Conservation (phyloP, 192 early-diverging fungal genomes). For the Backusella sp. region DNA sequence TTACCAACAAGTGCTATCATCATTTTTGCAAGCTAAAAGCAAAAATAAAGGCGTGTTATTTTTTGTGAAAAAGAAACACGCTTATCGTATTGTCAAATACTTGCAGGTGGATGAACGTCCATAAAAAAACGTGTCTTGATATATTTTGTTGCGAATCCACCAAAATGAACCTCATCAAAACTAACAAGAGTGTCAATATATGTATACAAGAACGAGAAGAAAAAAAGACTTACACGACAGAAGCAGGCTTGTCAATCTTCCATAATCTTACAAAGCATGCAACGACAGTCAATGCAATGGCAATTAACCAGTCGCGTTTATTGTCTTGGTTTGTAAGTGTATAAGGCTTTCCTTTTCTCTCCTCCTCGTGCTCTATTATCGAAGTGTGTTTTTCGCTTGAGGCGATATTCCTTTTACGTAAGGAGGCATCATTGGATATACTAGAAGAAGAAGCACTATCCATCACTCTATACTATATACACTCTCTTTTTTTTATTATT, state of each 20-base stretch:
- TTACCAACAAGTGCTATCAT: conserved; percentile 58
- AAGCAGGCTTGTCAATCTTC: conserved; percentile 40
- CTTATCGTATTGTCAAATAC: conserved; percentile 35
- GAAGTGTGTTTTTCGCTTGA: neutral
- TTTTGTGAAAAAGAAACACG: conserved; percentile 8
- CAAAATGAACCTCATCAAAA: conserved; percentile 99
- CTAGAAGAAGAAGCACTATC: conserved; percentile 7
- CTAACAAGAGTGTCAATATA: conserved; percentile 36
- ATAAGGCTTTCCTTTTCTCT: neutral
- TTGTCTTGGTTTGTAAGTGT: neutral
- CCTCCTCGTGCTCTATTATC: neutral
- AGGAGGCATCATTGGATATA: neutral
- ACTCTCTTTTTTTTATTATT: neutral
- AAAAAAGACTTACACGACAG: conserved; percentile 37
- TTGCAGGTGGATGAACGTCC: conserved; percentile 93
- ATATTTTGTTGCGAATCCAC: conserved; percentile 90
- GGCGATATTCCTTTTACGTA: neutral
- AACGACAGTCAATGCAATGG: conserved; percentile 19
- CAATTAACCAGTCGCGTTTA: conserved; percentile 28
- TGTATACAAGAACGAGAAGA: neutral
- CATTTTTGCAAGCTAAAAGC: conserved; percentile 42
- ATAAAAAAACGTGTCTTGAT: conserved; percentile 88
- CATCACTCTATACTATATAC: neutral
- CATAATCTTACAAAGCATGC: conserved; percentile 39
- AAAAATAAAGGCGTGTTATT: neutral